Evolutionary conservation across 2,329 filamentous ascomycete species (phyloP).

Genomic region (Epicoccum nigrum): DNA sequence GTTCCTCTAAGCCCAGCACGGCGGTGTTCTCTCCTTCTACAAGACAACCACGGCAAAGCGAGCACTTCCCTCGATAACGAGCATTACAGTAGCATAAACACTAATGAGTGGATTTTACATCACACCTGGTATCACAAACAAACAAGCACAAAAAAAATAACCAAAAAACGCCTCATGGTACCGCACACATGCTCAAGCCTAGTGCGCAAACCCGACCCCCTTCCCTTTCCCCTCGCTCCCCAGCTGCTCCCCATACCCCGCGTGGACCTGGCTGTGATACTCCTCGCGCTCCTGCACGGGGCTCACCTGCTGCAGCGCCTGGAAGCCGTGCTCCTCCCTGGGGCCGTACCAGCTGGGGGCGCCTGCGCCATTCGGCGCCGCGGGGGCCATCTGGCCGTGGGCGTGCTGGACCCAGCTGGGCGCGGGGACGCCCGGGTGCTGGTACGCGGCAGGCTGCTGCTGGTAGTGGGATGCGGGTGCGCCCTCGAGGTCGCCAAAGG

Average conservation of each 20-base stretch:
- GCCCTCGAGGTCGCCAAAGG: conserved; percentile 38
- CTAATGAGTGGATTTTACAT: conserved; percentile 16
- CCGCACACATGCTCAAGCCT: too few species aligned
- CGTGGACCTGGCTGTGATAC: too few species aligned
- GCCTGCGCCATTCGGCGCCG: background rate
- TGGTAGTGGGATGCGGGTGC: too few species aligned
- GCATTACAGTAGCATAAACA: background rate
- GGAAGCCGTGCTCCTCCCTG: conserved; percentile 18
- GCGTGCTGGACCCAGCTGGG: conserved; percentile 13
- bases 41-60: background rate
- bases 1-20: background rate
- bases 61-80: background rate
- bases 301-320: conserved; percentile 23
- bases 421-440: too few species aligned
- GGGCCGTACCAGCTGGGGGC: conserved; percentile 20
- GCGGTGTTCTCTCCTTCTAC: background rate
- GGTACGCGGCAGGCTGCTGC: too few species aligned
- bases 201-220: conserved; percentile 19
- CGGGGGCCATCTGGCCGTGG: conserved; percentile 7
- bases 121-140: conserved; percentile 18
- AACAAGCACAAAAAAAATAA: background rate
- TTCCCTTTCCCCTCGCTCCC: conserved; percentile 30
- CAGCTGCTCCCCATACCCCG: too few species aligned
- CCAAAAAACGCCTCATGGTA: background rate
- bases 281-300: conserved; percentile 31